These are phyloP conservation scores for Lanmaoa rubissima DNA, from an alignment of 768 basidiomycete genomes.

Conservation along the genomic window DNA sequence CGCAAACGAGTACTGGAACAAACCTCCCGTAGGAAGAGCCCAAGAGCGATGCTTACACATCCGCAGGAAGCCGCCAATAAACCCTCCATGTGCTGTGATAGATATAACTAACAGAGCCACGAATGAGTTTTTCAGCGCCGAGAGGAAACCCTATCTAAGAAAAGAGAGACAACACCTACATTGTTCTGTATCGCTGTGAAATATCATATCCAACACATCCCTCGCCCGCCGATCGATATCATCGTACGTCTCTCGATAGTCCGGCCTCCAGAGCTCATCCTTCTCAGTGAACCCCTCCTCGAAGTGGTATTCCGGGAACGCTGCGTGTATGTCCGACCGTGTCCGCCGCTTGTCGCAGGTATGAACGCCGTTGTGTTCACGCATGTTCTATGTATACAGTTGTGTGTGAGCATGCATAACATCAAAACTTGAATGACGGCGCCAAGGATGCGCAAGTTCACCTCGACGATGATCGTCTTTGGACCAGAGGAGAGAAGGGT, in stretches of 20 bases:
- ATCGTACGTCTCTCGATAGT: conserved; percentile 21
- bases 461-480: conserved; percentile 56
- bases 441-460: conserved; percentile 14
- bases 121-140: background rate
- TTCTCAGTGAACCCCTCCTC: conserved; percentile 59
- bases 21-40: conserved; percentile 64
- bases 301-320: conserved; percentile 45
- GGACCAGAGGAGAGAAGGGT: conserved; percentile 25
- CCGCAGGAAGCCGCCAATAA: conserved; percentile 55
- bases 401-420: background rate
- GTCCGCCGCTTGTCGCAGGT: conserved; percentile 70
- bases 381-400: conserved; percentile 46
- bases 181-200: conserved; percentile 39
- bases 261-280: conserved; percentile 54
- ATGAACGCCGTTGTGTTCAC: conserved; percentile 64
- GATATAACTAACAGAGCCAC: conserved; percentile 49
- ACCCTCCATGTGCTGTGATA: conserved; percentile 63
- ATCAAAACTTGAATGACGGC: background rate
- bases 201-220: conserved; percentile 54
- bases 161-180: conserved; percentile 38
- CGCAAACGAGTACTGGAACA: conserved; percentile 14
- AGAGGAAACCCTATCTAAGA: background rate
- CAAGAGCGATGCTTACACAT: conserved; percentile 44
- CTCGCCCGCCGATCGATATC: conserved; percentile 46
- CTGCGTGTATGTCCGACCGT: conserved; percentile 42